Base-by-base conservation (phyloP, 176 grass and related monocot genomes). In the Oryza nivara region DNA sequence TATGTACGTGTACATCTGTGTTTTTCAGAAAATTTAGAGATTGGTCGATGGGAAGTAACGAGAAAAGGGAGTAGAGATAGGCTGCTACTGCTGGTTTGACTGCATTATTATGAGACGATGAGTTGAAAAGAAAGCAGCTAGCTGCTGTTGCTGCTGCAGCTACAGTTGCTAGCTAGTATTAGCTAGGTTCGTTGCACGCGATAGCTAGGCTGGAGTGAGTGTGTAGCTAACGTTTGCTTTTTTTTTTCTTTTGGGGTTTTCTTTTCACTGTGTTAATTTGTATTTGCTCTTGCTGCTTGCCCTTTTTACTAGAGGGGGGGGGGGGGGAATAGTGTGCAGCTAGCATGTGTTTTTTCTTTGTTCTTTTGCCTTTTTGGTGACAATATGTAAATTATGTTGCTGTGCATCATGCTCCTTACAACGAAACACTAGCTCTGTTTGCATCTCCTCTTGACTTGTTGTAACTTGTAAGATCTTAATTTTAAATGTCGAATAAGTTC, bases 81-180 rank as follows among this genome's bases (percentile, higher is more conserved):
- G 19, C 56, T 8, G 40, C 40, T 8, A 41, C 7, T 63, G 58
- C 20, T 63, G 26, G 19, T 85, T 48, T 78, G 67, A 81, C 67
- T 82, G 73, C 45, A 86, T 73, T 77, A 78, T 82, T 74, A 43
- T 73, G 72, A 71, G 6, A 64, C 23, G 46, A 80, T 52, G 67
- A 80, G 41, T 71, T 70, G 76, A 85, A 80, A 80, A 82, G 74
- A 88, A 74, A 80, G 65, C 12, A 83, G 43, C 28, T 8, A 41
- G 66, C 14, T 56, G 66, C 63, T 67, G 4, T 56, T 72, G 58
- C 11, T 63, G 58, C n/a, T 44, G 9, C 9, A 10, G 43, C 43
- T 41, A 7, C 40, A 32, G 30, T 32, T 41, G 43, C 43, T 44
- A 43, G 43, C 43, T 41, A 41, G 40, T 61, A 38, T 38, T 38